Base-by-base conservation (phyloP, 352 stramenopile genomes). In the Elongisporangium prolatum region DNA sequence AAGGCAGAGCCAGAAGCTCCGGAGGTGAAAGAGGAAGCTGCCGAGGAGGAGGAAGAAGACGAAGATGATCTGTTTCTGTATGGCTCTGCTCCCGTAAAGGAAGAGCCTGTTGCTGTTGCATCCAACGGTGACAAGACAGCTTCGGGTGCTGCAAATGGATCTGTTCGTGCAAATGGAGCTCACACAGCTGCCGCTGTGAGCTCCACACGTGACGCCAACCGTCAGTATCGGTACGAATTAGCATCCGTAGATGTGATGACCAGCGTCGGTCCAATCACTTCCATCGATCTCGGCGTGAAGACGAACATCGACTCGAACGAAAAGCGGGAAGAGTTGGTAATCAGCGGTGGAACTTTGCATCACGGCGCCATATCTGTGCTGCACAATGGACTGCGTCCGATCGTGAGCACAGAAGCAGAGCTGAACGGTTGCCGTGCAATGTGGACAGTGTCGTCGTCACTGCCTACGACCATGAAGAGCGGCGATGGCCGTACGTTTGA, bases 61-160 rank as follows among this genome's bases (percentile, higher is more conserved):
- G 83, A 90, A 61, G 78, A 89, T 21, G 84, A 93, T 57, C 69
- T 90, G 25, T 91, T 88, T 51, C 55, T 93, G 38, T 93, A 93
- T 21, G 81, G 80, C 50, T 79, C 81, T 8, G 61, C 71, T 20
- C 50, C 64, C 17, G 58, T 56, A 11, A 63, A 68, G 37, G 69
- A 80, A 61, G 60, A 72, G 25, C 47, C 60, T 14, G 21, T n/a
- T 14, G 53, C 25, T 50, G 40, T 34, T 54, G 59, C 21, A 8
- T n/a, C 7, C 14, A 63, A 60, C 13, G 53, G 21, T 5, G 28
- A 40, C 28, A 40, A 44, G 34, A 13, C 34, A 44, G 34, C 34
- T 17, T 44, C 34, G 9, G 34, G 34, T 44, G 34, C 34, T 17
- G 16, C 25, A 10, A 66, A 68, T 52, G 65, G 37, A 10, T 11